Conservation (phyloP, 768 basidiomycete species). For the Fomitopsis pulvina region DNA sequence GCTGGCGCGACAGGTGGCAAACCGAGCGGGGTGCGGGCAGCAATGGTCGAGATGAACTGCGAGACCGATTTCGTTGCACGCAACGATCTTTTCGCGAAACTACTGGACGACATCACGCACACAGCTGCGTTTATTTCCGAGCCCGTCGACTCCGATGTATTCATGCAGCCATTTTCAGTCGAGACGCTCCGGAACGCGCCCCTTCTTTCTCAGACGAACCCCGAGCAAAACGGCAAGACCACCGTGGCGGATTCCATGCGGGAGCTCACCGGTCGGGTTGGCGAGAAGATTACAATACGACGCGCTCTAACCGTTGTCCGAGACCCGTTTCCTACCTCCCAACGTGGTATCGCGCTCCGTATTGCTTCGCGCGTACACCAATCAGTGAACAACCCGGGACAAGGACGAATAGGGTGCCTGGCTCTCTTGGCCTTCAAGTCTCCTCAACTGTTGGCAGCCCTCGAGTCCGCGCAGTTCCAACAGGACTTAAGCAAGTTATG, state of each 20-base stretch:
- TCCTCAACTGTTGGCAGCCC: slow-evolving; percentile 34
- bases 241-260: slow-evolving; percentile 62
- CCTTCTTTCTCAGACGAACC: slow-evolving; percentile 44
- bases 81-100: slow-evolving; percentile 72
- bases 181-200: slow-evolving; percentile 58
- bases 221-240: neutral
- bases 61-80: slow-evolving; percentile 96
- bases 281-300: slow-evolving; percentile 71
- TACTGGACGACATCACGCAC: slow-evolving; percentile 76
- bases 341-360: slow-evolving; percentile 35
- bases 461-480: slow-evolving; percentile 42
- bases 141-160: slow-evolving; percentile 27
- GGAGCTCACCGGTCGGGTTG: slow-evolving; percentile 66
- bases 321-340: slow-evolving; percentile 29
- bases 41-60: slow-evolving; percentile 90
- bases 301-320: slow-evolving; percentile 44
- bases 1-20: slow-evolving; percentile 38
- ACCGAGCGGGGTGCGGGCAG: slow-evolving; percentile 56
- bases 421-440: slow-evolving; percentile 50
- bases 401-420: slow-evolving; percentile 57
- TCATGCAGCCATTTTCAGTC: slow-evolving; percentile 46
- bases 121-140: slow-evolving; percentile 72
- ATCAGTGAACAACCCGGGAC: slow-evolving; percentile 24
- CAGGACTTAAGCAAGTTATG: slow-evolving; percentile 58
- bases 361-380: slow-evolving; percentile 60